A percentile compares a stretch with the other conserved stretches of the same genome.
phyloP scores from a whole-genome alignment of 805 yeast genomes.

The Danielozyma ontarioensis region DNA sequence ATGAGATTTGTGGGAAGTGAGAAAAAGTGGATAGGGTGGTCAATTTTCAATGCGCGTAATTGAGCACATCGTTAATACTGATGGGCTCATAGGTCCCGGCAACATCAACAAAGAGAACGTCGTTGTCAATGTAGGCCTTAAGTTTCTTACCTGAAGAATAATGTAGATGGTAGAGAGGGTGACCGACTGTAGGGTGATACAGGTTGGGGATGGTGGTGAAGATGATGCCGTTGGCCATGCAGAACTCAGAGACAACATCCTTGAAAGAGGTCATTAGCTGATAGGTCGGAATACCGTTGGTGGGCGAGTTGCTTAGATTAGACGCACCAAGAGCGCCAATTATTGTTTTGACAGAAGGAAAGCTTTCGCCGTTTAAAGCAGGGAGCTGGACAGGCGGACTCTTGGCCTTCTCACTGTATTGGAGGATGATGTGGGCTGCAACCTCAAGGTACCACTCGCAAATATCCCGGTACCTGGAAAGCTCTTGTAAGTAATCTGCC shows the following conservation, averaged over 20 bases:
- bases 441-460: neutral
- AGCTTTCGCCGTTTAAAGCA: neutral
- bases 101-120: constrained; percentile 52
- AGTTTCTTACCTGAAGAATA: constrained; percentile 26
- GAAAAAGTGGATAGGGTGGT: no score
- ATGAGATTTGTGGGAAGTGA: no score
- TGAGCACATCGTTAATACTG: constrained; percentile 20
- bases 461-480: no score
- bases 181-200: constrained; percentile 34
- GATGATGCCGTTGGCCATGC: constrained; percentile 45
- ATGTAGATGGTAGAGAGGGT: constrained; percentile 40
- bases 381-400: neutral
- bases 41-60: neutral
- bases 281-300: constrained; percentile 37
- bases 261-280: constrained; percentile 47
- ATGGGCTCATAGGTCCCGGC: constrained; percentile 39
- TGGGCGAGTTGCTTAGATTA: neutral
- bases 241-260: constrained; percentile 61
- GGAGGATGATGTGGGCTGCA: neutral
- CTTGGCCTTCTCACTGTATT: no score
- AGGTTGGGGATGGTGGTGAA: constrained; percentile 27
- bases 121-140: constrained; percentile 53
- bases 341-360: neutral
- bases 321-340: neutral
- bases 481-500: constrained; percentile 11